These are phyloP conservation scores for Lichtheimia ornata DNA, from an alignment of 371 early-diverging fungal species.

Conservation along the genomic window DNA sequence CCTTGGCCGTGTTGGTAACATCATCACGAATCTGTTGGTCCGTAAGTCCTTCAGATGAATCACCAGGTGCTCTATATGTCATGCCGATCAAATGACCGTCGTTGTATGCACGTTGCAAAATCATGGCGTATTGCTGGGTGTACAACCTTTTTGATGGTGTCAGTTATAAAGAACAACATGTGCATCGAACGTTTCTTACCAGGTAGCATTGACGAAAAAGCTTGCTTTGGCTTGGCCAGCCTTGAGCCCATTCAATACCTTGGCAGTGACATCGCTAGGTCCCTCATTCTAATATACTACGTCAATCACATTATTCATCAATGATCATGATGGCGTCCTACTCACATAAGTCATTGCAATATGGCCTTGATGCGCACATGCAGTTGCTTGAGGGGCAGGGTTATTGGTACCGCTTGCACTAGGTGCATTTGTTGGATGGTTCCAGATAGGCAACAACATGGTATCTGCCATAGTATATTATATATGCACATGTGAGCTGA, in stretches of 20 bases:
- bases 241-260: constrained; percentile 54
- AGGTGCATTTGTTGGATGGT: constrained; percentile 33
- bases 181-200: constrained; percentile 27
- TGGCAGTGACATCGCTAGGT: constrained; percentile 61
- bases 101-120: constrained; percentile 52
- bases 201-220: constrained; percentile 61
- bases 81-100: constrained; percentile 63
- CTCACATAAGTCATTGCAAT: constrained; percentile 60
- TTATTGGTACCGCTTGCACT: constrained; percentile 18
- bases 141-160: constrained; percentile 26
- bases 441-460: constrained; percentile 45
- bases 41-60: constrained; percentile 41
- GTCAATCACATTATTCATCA: background rate
- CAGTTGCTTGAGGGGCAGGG: constrained; percentile 44
- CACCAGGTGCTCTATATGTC: constrained; percentile 58
- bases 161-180: background rate
- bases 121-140: constrained; percentile 54
- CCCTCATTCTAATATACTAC: constrained; percentile 49
- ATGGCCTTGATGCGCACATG: constrained; percentile 53
- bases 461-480: constrained; percentile 10
- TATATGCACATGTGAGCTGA: too few relatives aligned
- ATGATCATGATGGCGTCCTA: background rate
- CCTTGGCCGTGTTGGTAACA: constrained; percentile 49
- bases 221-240: constrained; percentile 55
- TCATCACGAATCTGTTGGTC: constrained; percentile 49